Evolutionary conservation across 106 monocot genomes (phyloP), one percentile per base, ranked within the genome.

Genomic region (Platanthera zijinensis): DNA sequence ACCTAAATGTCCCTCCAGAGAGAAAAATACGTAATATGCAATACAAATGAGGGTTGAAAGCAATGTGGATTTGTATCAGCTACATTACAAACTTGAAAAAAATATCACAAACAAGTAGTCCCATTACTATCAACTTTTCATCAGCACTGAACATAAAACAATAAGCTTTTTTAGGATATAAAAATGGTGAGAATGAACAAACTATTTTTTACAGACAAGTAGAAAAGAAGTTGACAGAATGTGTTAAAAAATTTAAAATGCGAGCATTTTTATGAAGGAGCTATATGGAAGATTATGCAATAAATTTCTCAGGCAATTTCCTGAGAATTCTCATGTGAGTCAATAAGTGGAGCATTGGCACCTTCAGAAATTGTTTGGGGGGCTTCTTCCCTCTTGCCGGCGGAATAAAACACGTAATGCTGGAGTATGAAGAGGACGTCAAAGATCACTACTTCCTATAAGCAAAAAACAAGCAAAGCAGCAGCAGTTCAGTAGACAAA

Each of bases 361-460:
- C n/a, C 54, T 56, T 30, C 52, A 54, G 56, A 15, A 45, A 79
- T 78, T 18, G 59, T 74, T 50, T 59, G 59, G n/a, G 74, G 77
- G 12, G 47, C 62, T 48, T 61, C 84, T 45, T 83, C 83, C 25
- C 51, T 82, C 72, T 72, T 72, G 72, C 21, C 22, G 14, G 45
- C 52, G 66, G 88, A 88, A 77, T 99, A 99, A 15, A 99, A 79
- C 47, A 94, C 88, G 72, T 92, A 99, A 74, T 99, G 94, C 82
- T 99, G 97, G 75, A 92, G 19, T 51, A 99, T 88, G 75, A 99
- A 99, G 46, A 99, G 13, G 21, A 94, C 17, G 49, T 99, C 97
- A 51, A 99, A 99, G 77, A 94, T 80, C 14, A 99, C 80, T 13
- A 85, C 83, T 77, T 92, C 97, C 97, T 99, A 88, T 75, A 86